Base-by-base conservation (phyloP, 2,329 filamentous ascomycete genomes). In the Orbilia javanica region DNA sequence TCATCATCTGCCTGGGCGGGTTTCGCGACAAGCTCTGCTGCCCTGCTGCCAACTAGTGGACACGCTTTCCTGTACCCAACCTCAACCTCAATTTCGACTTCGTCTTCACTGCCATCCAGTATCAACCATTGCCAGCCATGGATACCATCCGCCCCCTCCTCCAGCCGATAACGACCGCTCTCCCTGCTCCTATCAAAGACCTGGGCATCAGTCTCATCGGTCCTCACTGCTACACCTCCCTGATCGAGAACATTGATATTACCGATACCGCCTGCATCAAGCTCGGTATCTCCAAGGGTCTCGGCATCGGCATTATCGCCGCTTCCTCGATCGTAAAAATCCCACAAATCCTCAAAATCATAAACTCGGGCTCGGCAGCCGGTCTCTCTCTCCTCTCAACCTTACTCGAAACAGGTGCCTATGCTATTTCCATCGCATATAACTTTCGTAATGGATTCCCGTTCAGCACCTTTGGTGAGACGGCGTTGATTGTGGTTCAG, bases 381-480 rank as follows among this genome's bases (percentile, higher is more conserved):
- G 96, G 96, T 81, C 89, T 99, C 79, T 93, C 90, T 60, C 97
- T 98, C 86, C 88, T 97, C 52, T 92, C 93, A 34, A 98, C 97
- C 86, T 88, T 96, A 36, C 93, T 99, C 83, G 96, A 99, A 87
- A 97, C 94, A 7, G 88, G 89, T 70, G 90, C 91, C 74, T 95
- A 96, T 85, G 88, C 97, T 82, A 96, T 97, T 85, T 92, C 91
- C 4, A 89, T 99, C 81, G 92, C 93, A 65, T 99, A 99, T 87
- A 97, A 97, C 84, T 88, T 93, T 80, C 93, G 96, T 83, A 93
- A 94, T 82, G 91, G 90, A 25, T 97, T 97, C 82, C 95, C 96
- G 2, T 97, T 99, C 86, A 96, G 92, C 88, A 99, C 96, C 10
- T 99, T 92, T 84, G 96, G 96, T 84, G 96, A 99, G 88, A 95